Base-by-base conservation (phyloP, 805 yeast genomes). In the Metschnikowia gelsemii region DNA sequence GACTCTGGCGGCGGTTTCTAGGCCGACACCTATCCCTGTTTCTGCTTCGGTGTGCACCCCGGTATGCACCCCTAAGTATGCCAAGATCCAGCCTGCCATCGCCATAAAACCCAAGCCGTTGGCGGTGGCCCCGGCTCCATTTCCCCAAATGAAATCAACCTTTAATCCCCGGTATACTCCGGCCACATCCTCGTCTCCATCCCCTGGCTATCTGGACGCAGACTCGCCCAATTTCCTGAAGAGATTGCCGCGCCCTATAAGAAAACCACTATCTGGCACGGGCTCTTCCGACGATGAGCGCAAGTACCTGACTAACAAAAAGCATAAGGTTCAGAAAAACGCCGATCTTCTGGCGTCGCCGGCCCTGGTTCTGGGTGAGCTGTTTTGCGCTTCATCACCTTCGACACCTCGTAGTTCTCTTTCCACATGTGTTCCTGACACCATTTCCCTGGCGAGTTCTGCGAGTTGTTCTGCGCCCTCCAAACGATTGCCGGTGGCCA, bases 221-320 rank as follows among this genome's bases (percentile, higher is more conserved):
- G 49, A 47, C 12, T 30, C 44, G 13, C 47, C 32, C 36, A 78
- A 73, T 52, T 82, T 91, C 1, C 82, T 89, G 38, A 83, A 83
- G 56, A 81, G 79, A 56, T 87, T 93, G 50, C 93, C 95, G 19
- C 82, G 85, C 50, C 85, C 86, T 0, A 86, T 85, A 16, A 64
- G 82, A 37, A 78, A 78, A 50, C 41, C 41, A 13, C 17, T 19
- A 20, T 17, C 39, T 5, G 20, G 24, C 20, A 12, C 17, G 32
- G 27, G 9, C n/a, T 25, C 35, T 7, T 26, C 37, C 22, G 36
- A 27, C 14, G 35, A 29, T 18, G 35, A 28, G 28, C 42, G 38
- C 16, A 39, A 33, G 25, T 19, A 14, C 12, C 23, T 27, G 21
- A 23, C 39, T 8, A 35, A 40, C 30, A 35, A 40, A 14, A 35